A percentile compares a stretch with the other conserved stretches of the same genome.
These are phyloP conservation scores for Claviceps capensis DNA, from an alignment of 2,329 filamentous ascomycete genomes.

Conservation along the genomic window DNA sequence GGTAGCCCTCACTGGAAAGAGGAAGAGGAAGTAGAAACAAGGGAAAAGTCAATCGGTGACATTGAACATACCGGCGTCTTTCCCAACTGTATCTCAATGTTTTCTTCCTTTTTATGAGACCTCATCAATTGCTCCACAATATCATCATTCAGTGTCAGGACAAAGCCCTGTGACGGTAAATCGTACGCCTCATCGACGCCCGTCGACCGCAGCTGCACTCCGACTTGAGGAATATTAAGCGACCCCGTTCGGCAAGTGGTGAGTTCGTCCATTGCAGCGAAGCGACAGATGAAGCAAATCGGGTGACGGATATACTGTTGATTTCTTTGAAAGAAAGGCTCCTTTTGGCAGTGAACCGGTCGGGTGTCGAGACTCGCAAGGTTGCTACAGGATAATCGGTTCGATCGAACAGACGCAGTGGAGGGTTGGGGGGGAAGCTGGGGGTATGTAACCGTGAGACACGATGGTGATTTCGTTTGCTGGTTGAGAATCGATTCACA, in stretches of 20 bases:
- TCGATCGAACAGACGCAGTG: not conserved
- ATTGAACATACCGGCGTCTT: conserved; percentile 43
- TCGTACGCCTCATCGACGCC: conserved; percentile 28
- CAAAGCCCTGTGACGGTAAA: conserved; percentile 41
- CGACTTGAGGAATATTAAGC: conserved; percentile 42
- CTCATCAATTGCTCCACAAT: conserved; percentile 50
- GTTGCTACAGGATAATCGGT: not conserved
- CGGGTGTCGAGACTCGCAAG: not conserved
- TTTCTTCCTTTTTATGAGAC: conserved; percentile 41
- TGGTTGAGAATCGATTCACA: conserved; percentile 1
- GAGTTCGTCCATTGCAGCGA: not conserved
- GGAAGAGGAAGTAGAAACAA: not conserved
- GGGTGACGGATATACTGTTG: no score
- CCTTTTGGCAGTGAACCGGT: not conserved
- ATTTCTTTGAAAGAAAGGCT: no score
- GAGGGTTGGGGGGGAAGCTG: not conserved
- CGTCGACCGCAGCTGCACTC: conserved; percentile 39
- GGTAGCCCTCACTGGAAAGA: not conserved
- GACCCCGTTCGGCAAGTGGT: conserved; percentile 29
- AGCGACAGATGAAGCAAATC: no score
- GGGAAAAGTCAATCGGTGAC: not conserved
- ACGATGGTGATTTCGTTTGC: not conserved
- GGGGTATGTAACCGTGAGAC: not conserved
- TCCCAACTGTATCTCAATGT: conserved; percentile 44
- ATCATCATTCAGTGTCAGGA: conserved; percentile 41